Conservation (phyloP, 2,329 filamentous ascomycete species). For the Chalaropsis ovoidea region DNA sequence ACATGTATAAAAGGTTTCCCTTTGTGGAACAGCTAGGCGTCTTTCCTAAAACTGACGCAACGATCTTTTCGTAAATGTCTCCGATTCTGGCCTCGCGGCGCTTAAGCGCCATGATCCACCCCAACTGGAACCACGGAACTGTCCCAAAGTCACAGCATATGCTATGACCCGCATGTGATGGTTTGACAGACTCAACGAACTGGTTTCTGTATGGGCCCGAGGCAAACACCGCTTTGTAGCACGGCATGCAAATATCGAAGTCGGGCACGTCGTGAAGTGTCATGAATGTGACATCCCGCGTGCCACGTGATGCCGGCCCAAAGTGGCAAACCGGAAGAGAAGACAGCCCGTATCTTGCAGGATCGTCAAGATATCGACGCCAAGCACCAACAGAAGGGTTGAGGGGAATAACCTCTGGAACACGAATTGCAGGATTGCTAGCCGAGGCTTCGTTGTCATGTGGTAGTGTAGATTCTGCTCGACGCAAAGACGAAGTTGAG, state of each 20-base stretch:
- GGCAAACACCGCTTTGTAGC: conserved; percentile 60
- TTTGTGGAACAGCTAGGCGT: conserved; percentile 1
- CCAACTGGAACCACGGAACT: conserved; percentile 69
- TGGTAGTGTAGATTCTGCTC: conserved; percentile 15
- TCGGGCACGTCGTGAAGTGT: conserved; percentile 59
- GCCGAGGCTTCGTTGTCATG: conserved; percentile 9
- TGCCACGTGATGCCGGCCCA: conserved; percentile 50
- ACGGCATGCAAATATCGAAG: conserved; percentile 75
- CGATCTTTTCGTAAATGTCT: conserved; percentile 60
- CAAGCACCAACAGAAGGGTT: conserved; percentile 34
- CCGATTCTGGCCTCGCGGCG: conserved; percentile 52
- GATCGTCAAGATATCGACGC: conserved; percentile 47
- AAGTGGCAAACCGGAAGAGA: conserved; percentile 46
- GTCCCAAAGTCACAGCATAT: conserved; percentile 70
- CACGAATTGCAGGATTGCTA: not conserved
- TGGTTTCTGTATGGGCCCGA: conserved; percentile 56
- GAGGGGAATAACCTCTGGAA: conserved; percentile 16
- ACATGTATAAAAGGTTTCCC: conserved; percentile 54
- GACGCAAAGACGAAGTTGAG: conserved; percentile 14
- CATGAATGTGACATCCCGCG: conserved; percentile 63
- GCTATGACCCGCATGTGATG: not conserved
- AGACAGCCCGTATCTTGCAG: conserved; percentile 36
- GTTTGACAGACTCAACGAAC: conserved; percentile 49
- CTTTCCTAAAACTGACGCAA: conserved; percentile 36
- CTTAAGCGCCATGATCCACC: conserved; percentile 70